These are phyloP conservation scores for Aspergillus quadricinctus DNA, from an alignment of 2,329 filamentous ascomycete species.

Conservation along the genomic window DNA sequence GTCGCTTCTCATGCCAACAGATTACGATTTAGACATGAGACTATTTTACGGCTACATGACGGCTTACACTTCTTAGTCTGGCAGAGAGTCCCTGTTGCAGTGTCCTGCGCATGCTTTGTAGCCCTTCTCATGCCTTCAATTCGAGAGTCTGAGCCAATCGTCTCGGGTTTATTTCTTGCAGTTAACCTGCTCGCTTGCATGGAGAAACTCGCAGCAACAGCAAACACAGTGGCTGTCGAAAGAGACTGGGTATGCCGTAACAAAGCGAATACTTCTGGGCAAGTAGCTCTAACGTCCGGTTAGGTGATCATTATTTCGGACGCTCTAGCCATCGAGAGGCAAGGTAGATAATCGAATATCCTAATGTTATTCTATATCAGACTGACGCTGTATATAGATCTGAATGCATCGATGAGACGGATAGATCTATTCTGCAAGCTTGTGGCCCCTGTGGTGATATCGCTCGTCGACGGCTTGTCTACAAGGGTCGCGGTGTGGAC, in stretches of 20 bases:
- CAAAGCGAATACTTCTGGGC: background rate
- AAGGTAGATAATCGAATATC: conserved; percentile 30
- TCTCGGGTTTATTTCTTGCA: conserved; percentile 25
- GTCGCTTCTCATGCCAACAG: background rate
- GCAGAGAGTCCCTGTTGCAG: conserved; percentile 41
- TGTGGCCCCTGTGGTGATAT: conserved; percentile 50
- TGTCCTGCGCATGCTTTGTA: conserved; percentile 47
- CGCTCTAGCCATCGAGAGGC: conserved; percentile 34
- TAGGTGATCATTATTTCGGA: conserved; percentile 31
- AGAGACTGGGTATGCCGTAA: conserved; percentile 56
- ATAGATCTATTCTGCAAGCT: conserved; percentile 58
- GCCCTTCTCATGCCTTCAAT: conserved; percentile 19
- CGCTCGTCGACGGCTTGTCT: conserved; percentile 43
- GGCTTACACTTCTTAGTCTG: conserved; percentile 20
- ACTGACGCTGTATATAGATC: conserved; percentile 18
- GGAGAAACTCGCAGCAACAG: conserved; percentile 63
- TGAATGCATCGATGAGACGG: conserved; percentile 54
- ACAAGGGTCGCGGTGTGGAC: conserved; percentile 44
- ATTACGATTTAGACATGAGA: too few species aligned
- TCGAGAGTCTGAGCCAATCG: conserved; percentile 1
- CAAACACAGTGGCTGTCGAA: conserved; percentile 66
- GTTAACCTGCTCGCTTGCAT: conserved; percentile 58
- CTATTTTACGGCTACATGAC: background rate
- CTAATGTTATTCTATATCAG: conserved; percentile 20
- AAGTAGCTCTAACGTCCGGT: background rate